Conservation (phyloP, 2,329 filamentous ascomycete species). For the Apiospora sp. region DNA sequence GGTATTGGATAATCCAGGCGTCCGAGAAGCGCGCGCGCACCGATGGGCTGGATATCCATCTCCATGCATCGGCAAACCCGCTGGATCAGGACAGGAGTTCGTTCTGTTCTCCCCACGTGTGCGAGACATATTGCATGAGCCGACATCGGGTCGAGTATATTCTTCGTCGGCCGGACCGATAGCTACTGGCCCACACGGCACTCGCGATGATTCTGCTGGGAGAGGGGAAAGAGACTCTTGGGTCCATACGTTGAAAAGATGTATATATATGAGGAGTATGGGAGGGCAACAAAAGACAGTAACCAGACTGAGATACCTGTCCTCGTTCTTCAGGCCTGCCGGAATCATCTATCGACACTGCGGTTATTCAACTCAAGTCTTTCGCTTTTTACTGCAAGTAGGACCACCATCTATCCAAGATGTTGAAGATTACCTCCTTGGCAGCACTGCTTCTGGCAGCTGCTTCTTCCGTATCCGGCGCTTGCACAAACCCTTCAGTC, state of each 20-base stretch:
- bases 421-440: background rate
- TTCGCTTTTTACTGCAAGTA: background rate
- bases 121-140: background rate
- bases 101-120: background rate
- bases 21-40: background rate
- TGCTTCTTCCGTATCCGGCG: background rate
- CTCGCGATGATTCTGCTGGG: background rate
- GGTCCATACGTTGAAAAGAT: background rate
- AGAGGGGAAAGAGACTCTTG: too few relatives aligned
- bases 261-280: background rate
- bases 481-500: background rate
- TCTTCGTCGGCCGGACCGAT: background rate
- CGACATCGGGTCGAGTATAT: background rate
- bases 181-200: background rate
- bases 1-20: background rate
- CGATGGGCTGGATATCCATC: background rate
- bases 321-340: background rate
- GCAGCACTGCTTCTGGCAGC: background rate
- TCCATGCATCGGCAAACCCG: background rate
- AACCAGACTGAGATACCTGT: background rate
- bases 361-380: background rate
- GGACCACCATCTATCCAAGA: background rate
- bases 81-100: background rate
- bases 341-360: too few relatives aligned
- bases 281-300: background rate